Conservation (phyloP, 176 grass and related monocot genomes). For the Typha latifolia region DNA sequence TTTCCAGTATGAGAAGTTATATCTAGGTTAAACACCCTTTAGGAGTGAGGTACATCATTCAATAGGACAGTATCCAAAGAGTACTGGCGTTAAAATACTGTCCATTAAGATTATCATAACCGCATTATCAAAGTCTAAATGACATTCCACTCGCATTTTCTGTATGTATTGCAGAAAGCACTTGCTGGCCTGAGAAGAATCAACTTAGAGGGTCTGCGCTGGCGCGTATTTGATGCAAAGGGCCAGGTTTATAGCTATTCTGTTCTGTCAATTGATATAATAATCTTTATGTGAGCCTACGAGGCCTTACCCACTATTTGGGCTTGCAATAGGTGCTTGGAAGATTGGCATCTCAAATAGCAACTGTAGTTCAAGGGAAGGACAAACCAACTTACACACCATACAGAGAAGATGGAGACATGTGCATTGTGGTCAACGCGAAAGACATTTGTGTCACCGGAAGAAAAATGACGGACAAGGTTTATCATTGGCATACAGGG, state of each 20-base stretch:
- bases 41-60: too few relatives aligned
- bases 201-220: constrained; percentile 73
- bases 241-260: constrained; percentile 45
- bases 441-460: constrained; percentile 83
- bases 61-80: too few relatives aligned
- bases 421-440: constrained; percentile 92
- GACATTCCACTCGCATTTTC: constrained; percentile 1
- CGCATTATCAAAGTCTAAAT: neutral
- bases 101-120: neutral
- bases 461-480: constrained; percentile 88
- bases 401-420: constrained; percentile 80
- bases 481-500: constrained; percentile 97
- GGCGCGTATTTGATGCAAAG: constrained; percentile 97
- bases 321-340: constrained; percentile 59
- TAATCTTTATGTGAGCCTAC: neutral
- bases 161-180: constrained; percentile 58
- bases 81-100: neutral
- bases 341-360: constrained; percentile 76
- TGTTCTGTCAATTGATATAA: constrained; percentile 2
- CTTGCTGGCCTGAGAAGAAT: constrained; percentile 89
- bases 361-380: constrained; percentile 83
- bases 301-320: constrained; percentile 2
- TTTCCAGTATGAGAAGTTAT: too few relatives aligned
- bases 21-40: too few relatives aligned
- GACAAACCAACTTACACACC: constrained; percentile 92